Evolutionary conservation across 345 rosid species (phyloP).

Genomic region (Ceriops decandra): DNA sequence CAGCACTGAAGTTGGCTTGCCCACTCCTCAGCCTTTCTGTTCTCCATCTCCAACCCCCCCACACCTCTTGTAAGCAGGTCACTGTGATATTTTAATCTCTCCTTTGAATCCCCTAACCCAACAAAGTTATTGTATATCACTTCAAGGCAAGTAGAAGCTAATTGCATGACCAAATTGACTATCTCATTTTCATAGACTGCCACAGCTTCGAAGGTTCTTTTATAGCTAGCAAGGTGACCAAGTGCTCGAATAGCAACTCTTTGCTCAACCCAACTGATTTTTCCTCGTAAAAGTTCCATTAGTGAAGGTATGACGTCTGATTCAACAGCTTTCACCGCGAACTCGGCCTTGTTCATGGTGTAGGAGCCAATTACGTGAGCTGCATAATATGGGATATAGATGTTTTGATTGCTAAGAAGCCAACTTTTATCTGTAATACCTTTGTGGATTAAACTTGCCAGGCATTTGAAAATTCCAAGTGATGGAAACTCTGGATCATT

Average conservation of each 20-base stretch:
- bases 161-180: background rate
- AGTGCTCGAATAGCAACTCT: conserved; percentile 1
- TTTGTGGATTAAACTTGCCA: background rate
- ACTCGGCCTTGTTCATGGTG: background rate
- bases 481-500: conserved; percentile 2
- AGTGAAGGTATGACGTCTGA: background rate
- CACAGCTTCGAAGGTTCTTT: background rate
- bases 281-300: background rate
- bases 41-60: background rate
- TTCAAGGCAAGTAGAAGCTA: conserved; percentile 1
- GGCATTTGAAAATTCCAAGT: background rate
- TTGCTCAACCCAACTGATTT: conserved; percentile 4
- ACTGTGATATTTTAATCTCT: background rate
- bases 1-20: background rate
- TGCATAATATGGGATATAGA: conserved; percentile 1
- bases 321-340: background rate
- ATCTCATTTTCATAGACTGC: background rate
- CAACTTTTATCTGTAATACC: background rate
- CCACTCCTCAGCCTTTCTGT: conserved; percentile 2
- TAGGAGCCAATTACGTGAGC: conserved; percentile 1
- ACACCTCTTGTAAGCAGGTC: background rate
- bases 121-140: background rate
- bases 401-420: background rate
- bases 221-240: background rate
- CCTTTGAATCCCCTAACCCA: background rate